Percentiles rank a stretch among this genome's conserved stretches.
These are phyloP conservation scores for Russula vinacea DNA, from an alignment of 768 basidiomycete genomes.

Conservation along the genomic window DNA sequence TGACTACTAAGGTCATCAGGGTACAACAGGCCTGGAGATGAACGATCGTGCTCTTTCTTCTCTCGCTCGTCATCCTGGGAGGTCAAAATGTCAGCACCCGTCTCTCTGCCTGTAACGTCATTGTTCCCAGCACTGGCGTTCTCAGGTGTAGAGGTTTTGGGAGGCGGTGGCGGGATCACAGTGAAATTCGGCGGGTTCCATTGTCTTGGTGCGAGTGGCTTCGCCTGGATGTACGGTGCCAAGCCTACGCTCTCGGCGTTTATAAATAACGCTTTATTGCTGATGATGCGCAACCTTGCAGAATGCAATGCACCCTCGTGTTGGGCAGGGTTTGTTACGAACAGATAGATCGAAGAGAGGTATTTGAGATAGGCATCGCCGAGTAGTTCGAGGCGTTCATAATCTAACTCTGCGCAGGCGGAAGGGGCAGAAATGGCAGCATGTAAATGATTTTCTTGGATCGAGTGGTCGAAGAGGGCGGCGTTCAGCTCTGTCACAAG, in stretches of 20 bases:
- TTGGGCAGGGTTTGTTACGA: slow-evolving; percentile 60
- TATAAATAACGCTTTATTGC: slow-evolving; percentile 62
- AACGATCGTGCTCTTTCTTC: background rate
- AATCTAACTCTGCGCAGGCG: slow-evolving; percentile 66
- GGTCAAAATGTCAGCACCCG: background rate
- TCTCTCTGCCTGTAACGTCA: background rate
- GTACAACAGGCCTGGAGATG: slow-evolving; percentile 2
- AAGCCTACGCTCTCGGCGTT: slow-evolving; percentile 57
- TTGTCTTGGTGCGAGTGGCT: slow-evolving; percentile 59
- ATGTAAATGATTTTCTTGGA: slow-evolving; percentile 59
- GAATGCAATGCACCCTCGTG: slow-evolving; percentile 68
- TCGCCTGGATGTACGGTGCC: slow-evolving; percentile 70
- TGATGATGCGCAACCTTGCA: slow-evolving; percentile 66
- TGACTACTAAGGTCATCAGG: background rate
- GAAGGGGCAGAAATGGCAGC: slow-evolving; percentile 70
- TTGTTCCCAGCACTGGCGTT: background rate
- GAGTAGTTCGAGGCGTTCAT: slow-evolving; percentile 80
- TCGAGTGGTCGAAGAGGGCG: slow-evolving; percentile 57
- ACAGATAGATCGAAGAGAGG: slow-evolving; percentile 68
- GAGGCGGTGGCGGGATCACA: slow-evolving; percentile 31
- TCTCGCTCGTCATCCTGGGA: slow-evolving; percentile 1
- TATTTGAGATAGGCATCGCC: slow-evolving; percentile 87
- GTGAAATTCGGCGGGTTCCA: slow-evolving; percentile 59
- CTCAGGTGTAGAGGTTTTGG: background rate
- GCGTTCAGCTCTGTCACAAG: slow-evolving; percentile 78